These are phyloP conservation scores for Suillus sp. DNA, from an alignment of 768 basidiomycete species.

Conservation along the genomic window DNA sequence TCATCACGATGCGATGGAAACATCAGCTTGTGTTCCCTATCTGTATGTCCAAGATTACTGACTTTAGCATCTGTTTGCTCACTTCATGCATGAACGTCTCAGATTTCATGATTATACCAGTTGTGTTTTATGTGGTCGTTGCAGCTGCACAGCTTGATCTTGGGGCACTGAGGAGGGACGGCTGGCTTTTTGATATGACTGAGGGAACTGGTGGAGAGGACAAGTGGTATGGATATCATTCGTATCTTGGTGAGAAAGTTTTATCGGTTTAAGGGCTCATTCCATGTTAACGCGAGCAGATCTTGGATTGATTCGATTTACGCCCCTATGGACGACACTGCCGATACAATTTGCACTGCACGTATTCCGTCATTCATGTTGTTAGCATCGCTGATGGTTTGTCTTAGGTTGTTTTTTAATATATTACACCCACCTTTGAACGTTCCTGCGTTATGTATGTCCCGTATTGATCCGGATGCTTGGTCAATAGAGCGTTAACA, in stretches of 20 bases:
- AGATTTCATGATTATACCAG: constrained; percentile 84
- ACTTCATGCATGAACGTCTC: background rate
- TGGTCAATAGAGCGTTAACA: background rate
- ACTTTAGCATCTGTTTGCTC: constrained; percentile 13
- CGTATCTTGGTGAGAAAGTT: constrained; percentile 65
- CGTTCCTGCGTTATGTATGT: constrained; percentile 81
- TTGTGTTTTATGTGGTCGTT: constrained; percentile 82
- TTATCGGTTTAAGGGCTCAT: background rate
- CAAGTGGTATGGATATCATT: constrained; percentile 86
- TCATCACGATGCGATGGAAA: constrained; percentile 77
- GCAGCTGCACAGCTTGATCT: constrained; percentile 64
- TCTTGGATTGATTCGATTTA: constrained; percentile 57
- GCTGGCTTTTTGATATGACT: constrained; percentile 83
- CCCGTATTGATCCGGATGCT: background rate
- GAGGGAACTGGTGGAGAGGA: constrained; percentile 35
- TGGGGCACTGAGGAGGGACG: constrained; percentile 53
- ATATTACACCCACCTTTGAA: constrained; percentile 85
- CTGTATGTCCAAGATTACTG: constrained; percentile 51
- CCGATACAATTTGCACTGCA: constrained; percentile 94
- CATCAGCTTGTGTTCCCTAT: constrained; percentile 93
- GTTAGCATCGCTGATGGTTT: constrained; percentile 21
- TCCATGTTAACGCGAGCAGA: constrained; percentile 43
- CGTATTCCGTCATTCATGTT: constrained; percentile 39
- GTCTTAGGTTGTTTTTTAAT: constrained; percentile 76
- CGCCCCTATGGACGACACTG: constrained; percentile 76